Evolutionary conservation across 257 asterid species (phyloP), one percentile per base, ranked within the genome.

Genomic region (Leptodermis oblonga): DNA sequence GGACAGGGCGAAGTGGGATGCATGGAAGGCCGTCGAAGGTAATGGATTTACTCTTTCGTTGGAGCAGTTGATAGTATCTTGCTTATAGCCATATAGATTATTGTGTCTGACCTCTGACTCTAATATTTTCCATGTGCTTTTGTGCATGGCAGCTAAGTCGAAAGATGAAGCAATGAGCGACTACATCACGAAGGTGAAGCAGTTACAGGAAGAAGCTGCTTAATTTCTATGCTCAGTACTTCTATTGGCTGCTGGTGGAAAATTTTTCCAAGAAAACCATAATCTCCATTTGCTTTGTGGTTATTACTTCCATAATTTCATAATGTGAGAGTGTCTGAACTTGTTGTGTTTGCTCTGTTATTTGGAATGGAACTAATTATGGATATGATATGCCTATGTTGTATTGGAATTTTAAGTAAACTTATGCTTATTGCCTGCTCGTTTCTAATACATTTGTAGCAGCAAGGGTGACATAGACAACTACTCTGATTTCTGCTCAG

Each of bases 1-100:
- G 85, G 97, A 88, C 64, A 81, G 90, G 79, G 96, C 96, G 46
- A 93, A 93, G 83, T 93, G 99, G 99, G 99, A 93, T 77, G 97
- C 97, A 1, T 93, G 99, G 99, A 93, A 93, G 84, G 91, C 88
- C 37, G 92, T 85, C 73, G 97, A 90, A 86, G 98, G 97, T 93
- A 78, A 65, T 43, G n/a, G n/a, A n/a, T n/a, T n/a, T 20, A 34
- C 51, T 39, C 56, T 54, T 56, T n/a, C 18, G 26, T 23, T 67
- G 43, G 18, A 10, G 18, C 20, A 4, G 8, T 34, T 8, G 37
- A 13, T 12, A 17, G 22, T 37, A 0, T 8, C 22, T 10, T 46
- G 43, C 28, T 52, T n/a, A 4, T 25, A 39, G 46, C 7, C 43
- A 14, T n/a, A n/a, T n/a, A n/a, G n/a, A 22, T 46, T 10, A 9